A percentile compares a stretch with the other conserved stretches of the same genome.
Conservation (phyloP, 2,329 filamentous ascomycete species). For the Fusarium domesticum region DNA sequence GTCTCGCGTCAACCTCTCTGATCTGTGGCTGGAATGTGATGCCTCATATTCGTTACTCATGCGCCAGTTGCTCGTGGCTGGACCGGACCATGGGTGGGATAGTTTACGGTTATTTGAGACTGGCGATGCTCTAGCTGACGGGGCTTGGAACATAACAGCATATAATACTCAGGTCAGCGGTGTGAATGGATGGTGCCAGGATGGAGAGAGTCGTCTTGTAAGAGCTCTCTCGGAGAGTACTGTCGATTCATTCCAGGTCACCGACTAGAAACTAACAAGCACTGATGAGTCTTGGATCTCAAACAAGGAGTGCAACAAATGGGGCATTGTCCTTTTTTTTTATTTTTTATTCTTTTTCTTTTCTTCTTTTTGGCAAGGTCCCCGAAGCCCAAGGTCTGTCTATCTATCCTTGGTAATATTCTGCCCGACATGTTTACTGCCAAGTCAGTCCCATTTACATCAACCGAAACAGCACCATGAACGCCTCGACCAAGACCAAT, state of each 20-base stretch:
- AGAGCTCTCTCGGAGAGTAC: conserved; percentile 12
- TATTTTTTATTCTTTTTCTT: no score
- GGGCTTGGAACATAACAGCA: conserved; percentile 46
- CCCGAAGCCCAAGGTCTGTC: no score
- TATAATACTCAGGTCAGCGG: conserved; percentile 38
- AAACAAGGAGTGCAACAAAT: no score
- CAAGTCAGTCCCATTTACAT: no score
- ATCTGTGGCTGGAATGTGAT: conserved; percentile 54
- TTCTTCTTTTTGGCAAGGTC: no score
- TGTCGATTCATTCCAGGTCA: no score
- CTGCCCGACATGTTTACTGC: no score
- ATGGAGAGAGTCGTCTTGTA: conserved; percentile 45
- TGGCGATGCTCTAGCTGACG: conserved; percentile 45
- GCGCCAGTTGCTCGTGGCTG: conserved; percentile 36
- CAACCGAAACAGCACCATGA: no score
- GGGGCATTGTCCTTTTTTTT: no score
- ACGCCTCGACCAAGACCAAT: no score
- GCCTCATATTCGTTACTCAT: conserved; percentile 49
- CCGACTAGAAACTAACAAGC: conserved; percentile 2
- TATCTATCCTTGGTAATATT: no score
- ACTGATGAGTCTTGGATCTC: conserved; percentile 1
- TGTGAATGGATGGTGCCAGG: conserved; percentile 42
- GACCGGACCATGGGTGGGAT: conserved; percentile 35
- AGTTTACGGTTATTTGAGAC: conserved; percentile 48
- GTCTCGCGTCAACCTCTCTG: conserved; percentile 40